Evolutionary conservation across 495 filamentous ascomycete genomes (phyloP).

Genomic region (Endocarpon pusillum): DNA sequence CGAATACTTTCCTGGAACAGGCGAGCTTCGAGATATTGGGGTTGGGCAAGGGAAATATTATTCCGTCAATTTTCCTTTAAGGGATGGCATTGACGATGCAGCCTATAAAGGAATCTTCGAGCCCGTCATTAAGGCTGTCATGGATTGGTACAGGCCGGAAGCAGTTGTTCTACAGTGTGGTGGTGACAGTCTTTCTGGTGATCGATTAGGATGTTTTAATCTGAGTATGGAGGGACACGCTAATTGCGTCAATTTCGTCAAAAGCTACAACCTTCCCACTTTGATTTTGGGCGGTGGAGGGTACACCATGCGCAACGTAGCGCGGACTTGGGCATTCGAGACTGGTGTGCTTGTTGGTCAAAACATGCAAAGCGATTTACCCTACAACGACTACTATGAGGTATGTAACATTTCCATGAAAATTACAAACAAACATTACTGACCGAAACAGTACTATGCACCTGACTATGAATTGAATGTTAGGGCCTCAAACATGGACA

Average conservation of each 20-base stretch:
- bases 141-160: constrained; percentile 89
- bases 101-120: constrained; percentile 94
- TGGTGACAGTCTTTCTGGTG: constrained; percentile 85
- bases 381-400: constrained; percentile 97
- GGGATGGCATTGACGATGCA: constrained; percentile 85
- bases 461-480: constrained; percentile 95
- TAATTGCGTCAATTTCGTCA: constrained; percentile 92
- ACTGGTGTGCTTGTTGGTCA: constrained; percentile 79
- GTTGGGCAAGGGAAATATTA: constrained; percentile 89
- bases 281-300: constrained; percentile 88
- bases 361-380: constrained; percentile 62
- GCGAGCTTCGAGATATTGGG: constrained; percentile 87
- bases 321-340: constrained; percentile 93
- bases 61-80: constrained; percentile 88
- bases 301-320: constrained; percentile 98
- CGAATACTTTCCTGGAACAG: constrained; percentile 96
- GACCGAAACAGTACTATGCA: constrained; percentile 62
- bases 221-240: constrained; percentile 94
- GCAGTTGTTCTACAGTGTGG: constrained; percentile 95
- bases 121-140: constrained; percentile 78
- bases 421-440: constrained; percentile 15
- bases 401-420: constrained; percentile 30
- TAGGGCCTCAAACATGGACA: constrained; percentile 95
- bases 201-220: constrained; percentile 94
- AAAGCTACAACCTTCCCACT: constrained; percentile 78